Conservation (phyloP, 805 yeast species). For the Saccharomycopsis lassenensis region DNA sequence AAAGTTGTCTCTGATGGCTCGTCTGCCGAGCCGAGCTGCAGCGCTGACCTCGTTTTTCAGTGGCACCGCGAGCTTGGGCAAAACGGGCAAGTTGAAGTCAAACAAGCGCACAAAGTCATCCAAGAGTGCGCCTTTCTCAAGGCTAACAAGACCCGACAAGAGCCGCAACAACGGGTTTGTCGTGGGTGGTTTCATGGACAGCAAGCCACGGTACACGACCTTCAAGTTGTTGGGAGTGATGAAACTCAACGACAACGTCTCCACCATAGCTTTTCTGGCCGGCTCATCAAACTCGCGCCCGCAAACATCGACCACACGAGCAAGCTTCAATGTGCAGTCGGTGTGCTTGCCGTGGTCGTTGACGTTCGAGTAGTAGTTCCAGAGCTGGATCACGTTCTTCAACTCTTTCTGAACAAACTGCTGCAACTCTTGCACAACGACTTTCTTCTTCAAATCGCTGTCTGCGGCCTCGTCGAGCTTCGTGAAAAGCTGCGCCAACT, state of each 20-base stretch:
- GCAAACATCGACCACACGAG: constrained; percentile 20
- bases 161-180: constrained; percentile 56
- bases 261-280: constrained; percentile 23
- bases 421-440: neutral
- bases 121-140: constrained; percentile 37
- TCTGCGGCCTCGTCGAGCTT: neutral
- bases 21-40: constrained; percentile 25
- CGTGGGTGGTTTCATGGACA: constrained; percentile 41
- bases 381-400: constrained; percentile 29
- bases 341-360: constrained; percentile 44
- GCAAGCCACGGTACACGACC: constrained; percentile 57
- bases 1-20: constrained; percentile 48
- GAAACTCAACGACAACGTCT: no score
- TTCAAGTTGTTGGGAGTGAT: constrained; percentile 40
- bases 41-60: constrained; percentile 35
- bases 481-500: constrained; percentile 2
- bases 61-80: constrained; percentile 54
- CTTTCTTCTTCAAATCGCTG: neutral
- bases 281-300: constrained; percentile 12
- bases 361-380: constrained; percentile 36
- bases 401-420: neutral
- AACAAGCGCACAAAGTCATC: constrained; percentile 53
- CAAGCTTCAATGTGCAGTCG: constrained; percentile 31
- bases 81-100: constrained; percentile 51
- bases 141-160: constrained; percentile 39